These are phyloP conservation scores for Populus tremula DNA, from an alignment of 345 rosid genomes.

Conservation along the genomic window DNA sequence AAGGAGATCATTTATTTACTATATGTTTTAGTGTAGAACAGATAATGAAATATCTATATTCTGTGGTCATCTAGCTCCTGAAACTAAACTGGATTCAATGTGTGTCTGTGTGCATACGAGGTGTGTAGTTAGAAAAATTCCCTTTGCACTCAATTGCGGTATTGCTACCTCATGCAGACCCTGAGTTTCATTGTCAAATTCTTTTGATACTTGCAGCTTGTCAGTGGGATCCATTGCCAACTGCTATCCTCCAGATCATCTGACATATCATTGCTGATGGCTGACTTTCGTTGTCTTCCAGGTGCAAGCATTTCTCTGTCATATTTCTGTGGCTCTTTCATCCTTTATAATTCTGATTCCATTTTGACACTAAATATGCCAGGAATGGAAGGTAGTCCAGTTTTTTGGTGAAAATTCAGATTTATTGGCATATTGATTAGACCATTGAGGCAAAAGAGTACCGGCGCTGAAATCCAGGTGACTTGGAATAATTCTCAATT, in stretches of 20 bases:
- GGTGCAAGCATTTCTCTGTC: constrained; percentile 49
- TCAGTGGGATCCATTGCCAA: constrained; percentile 81
- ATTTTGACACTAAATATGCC: constrained; percentile 20
- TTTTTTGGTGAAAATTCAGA: constrained; percentile 54
- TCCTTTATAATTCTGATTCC: constrained; percentile 19
- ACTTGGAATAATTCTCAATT: constrained; percentile 18
- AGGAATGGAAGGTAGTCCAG: constrained; percentile 96
- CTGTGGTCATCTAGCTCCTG: not conserved
- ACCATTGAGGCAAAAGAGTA: constrained; percentile 77
- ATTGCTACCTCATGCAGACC: constrained; percentile 10
- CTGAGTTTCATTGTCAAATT: constrained; percentile 11
- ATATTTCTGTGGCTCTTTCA: constrained; percentile 15
- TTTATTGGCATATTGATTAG: constrained; percentile 73
- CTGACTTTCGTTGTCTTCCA: constrained; percentile 93
- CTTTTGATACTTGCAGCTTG: constrained; percentile 49
- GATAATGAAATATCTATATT: not conserved
- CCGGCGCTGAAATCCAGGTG: constrained; percentile 95
- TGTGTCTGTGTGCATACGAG: not conserved
- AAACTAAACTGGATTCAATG: not conserved
- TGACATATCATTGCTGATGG: constrained; percentile 65
- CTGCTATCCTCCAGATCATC: constrained; percentile 60
- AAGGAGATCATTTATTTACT: not conserved
- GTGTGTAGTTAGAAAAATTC: not conserved
- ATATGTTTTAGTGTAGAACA: not conserved
- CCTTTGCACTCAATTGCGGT: not conserved